phyloP scores from a whole-genome alignment of 2,329 filamentous ascomycete species.

The Colletotrichum truncatum region DNA sequence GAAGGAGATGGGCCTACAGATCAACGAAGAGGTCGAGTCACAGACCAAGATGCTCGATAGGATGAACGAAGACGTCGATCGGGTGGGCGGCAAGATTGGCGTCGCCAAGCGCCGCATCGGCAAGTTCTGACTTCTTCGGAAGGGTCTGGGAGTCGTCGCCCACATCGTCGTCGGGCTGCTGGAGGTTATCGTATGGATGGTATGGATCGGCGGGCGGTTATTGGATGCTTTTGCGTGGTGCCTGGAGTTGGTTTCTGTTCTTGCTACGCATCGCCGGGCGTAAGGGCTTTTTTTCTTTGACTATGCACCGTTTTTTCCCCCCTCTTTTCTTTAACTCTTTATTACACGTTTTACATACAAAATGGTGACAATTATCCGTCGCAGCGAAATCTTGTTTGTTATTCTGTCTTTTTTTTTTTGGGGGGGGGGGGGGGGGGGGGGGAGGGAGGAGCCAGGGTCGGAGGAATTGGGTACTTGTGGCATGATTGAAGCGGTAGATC shows the following conservation, averaged over 20 bases:
- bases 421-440: too few relatives aligned
- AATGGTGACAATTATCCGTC: neutral
- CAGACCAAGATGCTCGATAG: slow-evolving; percentile 77
- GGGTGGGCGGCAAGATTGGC: slow-evolving; percentile 73
- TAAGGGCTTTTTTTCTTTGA: neutral
- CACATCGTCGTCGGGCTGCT: slow-evolving; percentile 33
- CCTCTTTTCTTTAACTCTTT: neutral
- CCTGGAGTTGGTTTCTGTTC: slow-evolving; percentile 28
- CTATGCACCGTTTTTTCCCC: too few relatives aligned
- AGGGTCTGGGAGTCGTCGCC: too few relatives aligned
- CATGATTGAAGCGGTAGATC: too few relatives aligned
- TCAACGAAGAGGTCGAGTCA: slow-evolving; percentile 76
- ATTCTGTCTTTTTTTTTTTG: neutral
- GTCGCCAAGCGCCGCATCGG: slow-evolving; percentile 78
- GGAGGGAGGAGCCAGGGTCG: too few relatives aligned
- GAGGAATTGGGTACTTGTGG: too few relatives aligned
- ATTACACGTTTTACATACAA: slow-evolving; percentile 12
- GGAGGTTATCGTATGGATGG: slow-evolving; percentile 41
- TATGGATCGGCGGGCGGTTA: slow-evolving; percentile 38
- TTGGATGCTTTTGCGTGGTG: slow-evolving; percentile 32
- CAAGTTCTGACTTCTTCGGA: slow-evolving; percentile 64
- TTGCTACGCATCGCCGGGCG: slow-evolving; percentile 3
- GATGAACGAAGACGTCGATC: slow-evolving; percentile 72
- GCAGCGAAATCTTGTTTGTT: neutral
- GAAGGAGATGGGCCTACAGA: slow-evolving; percentile 80